Conservation (phyloP, 225 moss, liverwort and hornwort genomes). For the Climacium dendroides region DNA sequence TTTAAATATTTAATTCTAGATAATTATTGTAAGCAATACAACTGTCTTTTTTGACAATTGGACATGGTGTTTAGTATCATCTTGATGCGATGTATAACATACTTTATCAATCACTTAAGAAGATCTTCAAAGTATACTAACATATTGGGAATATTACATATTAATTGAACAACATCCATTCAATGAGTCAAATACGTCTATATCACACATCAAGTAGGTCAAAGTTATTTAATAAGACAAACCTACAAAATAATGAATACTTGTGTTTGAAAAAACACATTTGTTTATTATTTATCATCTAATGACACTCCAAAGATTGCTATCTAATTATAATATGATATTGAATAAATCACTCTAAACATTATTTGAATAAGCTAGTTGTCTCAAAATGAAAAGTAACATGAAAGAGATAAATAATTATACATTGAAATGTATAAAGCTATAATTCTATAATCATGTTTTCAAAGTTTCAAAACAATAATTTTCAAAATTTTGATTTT, state of each 20-base stretch:
- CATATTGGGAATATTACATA: not conserved
- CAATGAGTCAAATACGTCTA: not conserved
- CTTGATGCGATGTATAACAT: not conserved
- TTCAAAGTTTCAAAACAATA: not conserved
- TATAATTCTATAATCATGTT: not conserved
- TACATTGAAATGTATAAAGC: not conserved
- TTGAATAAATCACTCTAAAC: not conserved
- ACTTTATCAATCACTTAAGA: fast-evolving
- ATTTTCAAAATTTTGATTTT: not conserved
- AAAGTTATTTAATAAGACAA: not conserved
- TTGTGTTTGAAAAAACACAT: too few relatives aligned
- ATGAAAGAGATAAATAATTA: not conserved
- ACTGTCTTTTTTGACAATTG: too few relatives aligned
- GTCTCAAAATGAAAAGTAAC: not conserved
- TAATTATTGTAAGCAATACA: too few relatives aligned
- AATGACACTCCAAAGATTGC: fast-evolving
- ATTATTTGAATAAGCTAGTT: not conserved
- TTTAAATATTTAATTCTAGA: too few relatives aligned
- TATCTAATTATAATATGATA: not conserved
- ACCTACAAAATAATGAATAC: not conserved
- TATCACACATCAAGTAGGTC: not conserved
- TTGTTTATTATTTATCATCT: too few relatives aligned
- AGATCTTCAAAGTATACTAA: not conserved
- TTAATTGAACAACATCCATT: not conserved
- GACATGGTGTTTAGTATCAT: not conserved